Base-by-base conservation (phyloP, 2,329 filamentous ascomycete genomes). In the Fusarium chaquense region DNA sequence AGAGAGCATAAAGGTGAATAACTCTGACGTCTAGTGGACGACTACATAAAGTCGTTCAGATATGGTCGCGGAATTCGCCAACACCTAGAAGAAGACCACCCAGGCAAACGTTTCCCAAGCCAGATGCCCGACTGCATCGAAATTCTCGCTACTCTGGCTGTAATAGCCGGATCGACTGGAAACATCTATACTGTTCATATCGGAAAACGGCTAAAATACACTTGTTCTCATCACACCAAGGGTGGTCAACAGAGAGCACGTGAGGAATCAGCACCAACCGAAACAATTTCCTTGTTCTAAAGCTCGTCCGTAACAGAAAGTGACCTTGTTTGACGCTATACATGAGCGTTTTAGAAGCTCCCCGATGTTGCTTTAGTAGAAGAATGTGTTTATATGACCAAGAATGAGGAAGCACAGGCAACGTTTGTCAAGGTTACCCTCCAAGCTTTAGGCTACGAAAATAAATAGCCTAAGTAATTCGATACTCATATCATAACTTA, bases 111-210 rank as follows among this genome's bases (percentile, higher is more conserved):
- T 40, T 40, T 20, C 11, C n/a, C n/a, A 38, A 20, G n/a, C 36
- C 12, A 40, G 36, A 40, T 40, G 22, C 12, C 6, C 13, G n/a
- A 22, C 12, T 40, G 36, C 2, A 40, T 12, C 36, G 36, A 22
- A 18, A 22, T 22, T 11, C 12, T 20, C 11, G 8, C 12, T 40
- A 8, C 6, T 6, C 10, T 20, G 35, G 35, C 35, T 49, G 81
- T 87, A 60, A 80, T 91, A 63, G 86, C 89, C 0, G 89, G 89
- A 1, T 86, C 86, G 11, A 91, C 88, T 2, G 89, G 89, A 18
- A 91, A 91, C 68, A 81, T 91, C 61, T 91, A 91, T 76, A 85
- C 78, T 1, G 83, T 91, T 38, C 78, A 78, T 38, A 84, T 91
- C 55, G 79, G 80, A 5, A 81, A 81, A n/a, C 72, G 81, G 22